phyloP scores from a whole-genome alignment of 495 filamentous ascomycete species.

The Parathielavia hyrcaniae region DNA sequence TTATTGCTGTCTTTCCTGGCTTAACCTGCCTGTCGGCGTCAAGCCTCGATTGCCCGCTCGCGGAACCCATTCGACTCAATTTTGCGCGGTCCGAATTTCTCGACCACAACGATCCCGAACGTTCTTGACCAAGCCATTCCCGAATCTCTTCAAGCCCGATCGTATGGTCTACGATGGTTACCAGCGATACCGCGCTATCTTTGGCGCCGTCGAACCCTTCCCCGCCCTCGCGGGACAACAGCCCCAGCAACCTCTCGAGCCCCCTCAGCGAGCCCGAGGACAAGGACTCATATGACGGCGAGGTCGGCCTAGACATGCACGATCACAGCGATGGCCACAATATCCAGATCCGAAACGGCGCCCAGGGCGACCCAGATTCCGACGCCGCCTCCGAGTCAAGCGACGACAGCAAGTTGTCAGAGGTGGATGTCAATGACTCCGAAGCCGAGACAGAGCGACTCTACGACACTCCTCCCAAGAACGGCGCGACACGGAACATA shows the following conservation, averaged over 20 bases:
- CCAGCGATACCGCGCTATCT: slow-evolving; percentile 40
- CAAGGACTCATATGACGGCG: slow-evolving; percentile 46
- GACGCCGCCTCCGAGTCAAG: slow-evolving; percentile 30
- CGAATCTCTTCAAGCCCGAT: slow-evolving; percentile 1
- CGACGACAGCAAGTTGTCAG: slow-evolving; percentile 42
- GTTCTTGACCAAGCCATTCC: slow-evolving; percentile 17
- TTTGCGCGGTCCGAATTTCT: slow-evolving; percentile 26
- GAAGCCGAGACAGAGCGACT: slow-evolving; percentile 96
- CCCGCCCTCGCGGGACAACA: slow-evolving; percentile 36
- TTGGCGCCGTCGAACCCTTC: slow-evolving; percentile 43
- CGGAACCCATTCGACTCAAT: slow-evolving; percentile 18
- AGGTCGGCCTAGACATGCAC: slow-evolving; percentile 39
- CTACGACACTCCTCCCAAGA: slow-evolving; percentile 81
- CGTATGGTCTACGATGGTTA: slow-evolving; percentile 39
- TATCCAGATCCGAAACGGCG: slow-evolving; percentile 52
- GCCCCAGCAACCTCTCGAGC: slow-evolving; percentile 43
- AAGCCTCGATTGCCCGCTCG: slow-evolving; percentile 20
- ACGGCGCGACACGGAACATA: slow-evolving; percentile 56
- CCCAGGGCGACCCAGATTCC: slow-evolving; percentile 38
- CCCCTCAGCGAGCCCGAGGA: slow-evolving; percentile 94
- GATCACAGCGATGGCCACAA: slow-evolving; percentile 13
- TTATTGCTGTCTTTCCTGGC: slow-evolving; percentile 9
- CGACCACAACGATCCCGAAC: slow-evolving; percentile 16
- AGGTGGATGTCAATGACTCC: slow-evolving; percentile 73
- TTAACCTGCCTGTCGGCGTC: slow-evolving; percentile 18